Base-by-base conservation (phyloP, 208 protist genomes). In the Angomonas deanei region DNA sequence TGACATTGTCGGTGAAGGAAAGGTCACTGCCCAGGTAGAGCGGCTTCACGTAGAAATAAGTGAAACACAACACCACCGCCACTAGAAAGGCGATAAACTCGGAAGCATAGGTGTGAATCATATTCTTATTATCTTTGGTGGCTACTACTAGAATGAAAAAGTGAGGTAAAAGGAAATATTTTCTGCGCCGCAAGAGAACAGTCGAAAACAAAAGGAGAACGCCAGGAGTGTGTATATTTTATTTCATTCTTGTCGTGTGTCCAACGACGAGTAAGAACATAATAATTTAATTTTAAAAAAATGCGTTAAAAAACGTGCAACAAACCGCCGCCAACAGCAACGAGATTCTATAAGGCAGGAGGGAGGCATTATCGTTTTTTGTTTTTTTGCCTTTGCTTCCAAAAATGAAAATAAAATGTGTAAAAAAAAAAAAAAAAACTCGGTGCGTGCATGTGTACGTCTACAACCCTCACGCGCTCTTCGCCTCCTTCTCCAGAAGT, bases 41-140 rank as follows among this genome's bases (percentile, higher is more conserved):
- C 21, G 23, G 28, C 3, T 30, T 11, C 3, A 56, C 23, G 28
- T 32, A 28, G 24, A 56, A 5, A 10, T 10, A 6, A n/a, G 4
- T 30, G 1, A 70, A 30, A n/a, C 68, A 27, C 52, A 85, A 31
- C 24, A 87, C 49, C 1, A 80, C 6, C 11, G 84, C 54, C 23
- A 68, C 71, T 0, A 68, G 33, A 1, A 66, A 38, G 4, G 86
- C 82, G 13, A 68, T 48, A 3, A 72, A 64, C 72, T 93, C 86
- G 0, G 82, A 88, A 28, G 80, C 61, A 47, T 75, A 78, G 6
- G 78, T 47, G 52, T 93, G 86, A 33, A 92, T 61, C 86, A 92
- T 92, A 17, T 19, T 3, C 15, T 39, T 27, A 28, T 27, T n/a
- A 55, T 11, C 11, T 11, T 4, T 33, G 2, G 42, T 28, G 11